Base-by-base conservation (phyloP, 805 yeast species). In the Wickerhamomyces rabaulensis region DNA sequence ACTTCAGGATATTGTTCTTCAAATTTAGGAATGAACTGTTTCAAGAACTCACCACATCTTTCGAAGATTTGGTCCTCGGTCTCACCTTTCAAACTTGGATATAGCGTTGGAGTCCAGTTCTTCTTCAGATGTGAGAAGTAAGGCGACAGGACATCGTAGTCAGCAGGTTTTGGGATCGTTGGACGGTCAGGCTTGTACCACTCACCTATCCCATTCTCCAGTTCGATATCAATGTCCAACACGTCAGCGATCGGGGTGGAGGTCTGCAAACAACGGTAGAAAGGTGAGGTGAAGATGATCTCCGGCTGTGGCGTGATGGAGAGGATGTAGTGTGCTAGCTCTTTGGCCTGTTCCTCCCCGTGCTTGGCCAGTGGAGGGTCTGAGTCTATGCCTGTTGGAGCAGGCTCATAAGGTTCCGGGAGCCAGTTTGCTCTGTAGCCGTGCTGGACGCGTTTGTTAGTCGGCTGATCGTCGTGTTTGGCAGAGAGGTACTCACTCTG, bases 381-480 rank as follows among this genome's bases (percentile, higher is more conserved):
- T 47, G 91, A 83, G 49, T 84, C 91, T 17, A 91, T 82, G 0
- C 97, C 96, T 0, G 98, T 91, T 2, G 95, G 96, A 36, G 82
- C 78, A 3, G 84, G 79, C 0, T 87, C 84, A 53, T 84, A 86
- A 21, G 95, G 95, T 13, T 68, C 66, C 8, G 76, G 70, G 22
- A 78, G 71, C 96, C 96, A 89, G 61, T 91, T 90, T 43, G 95
- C 81, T 48, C 98, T 72, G 67, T 78, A 88, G 0, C 98, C 99
- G 65, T 92, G 98, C 73, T 69, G 41, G 26, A n/a, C 9, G 3
- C 9, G 26, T 3, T 17, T n/a, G 37, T 47, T 42, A 42, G 46
- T 45, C n/a, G n/a, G n/a, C n/a, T n/a, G n/a, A n/a, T n/a, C n/a
- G 20, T 20, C 16, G 13, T 17, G 19, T 7, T 6, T 25, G 43